Conservation (phyloP, 2,329 filamentous ascomycete genomes). For the Lecanoromycetidae sp. region DNA sequence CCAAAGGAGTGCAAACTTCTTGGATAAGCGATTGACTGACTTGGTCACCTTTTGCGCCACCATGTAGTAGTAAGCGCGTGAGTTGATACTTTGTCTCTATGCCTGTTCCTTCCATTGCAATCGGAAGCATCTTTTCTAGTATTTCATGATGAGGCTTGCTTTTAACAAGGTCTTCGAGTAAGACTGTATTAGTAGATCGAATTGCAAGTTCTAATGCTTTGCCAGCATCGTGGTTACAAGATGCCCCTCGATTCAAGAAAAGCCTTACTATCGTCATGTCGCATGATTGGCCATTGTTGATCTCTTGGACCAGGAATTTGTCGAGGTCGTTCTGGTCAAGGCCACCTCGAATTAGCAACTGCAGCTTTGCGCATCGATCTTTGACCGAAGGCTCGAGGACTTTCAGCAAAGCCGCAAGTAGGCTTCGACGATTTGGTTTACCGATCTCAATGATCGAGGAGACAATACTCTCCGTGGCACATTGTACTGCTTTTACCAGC, state of each 20-base stretch:
- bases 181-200: not conserved
- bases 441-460: slow-evolving; percentile 8
- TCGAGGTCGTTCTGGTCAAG: slow-evolving; percentile 9
- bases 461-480: not conserved
- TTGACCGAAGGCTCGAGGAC: slow-evolving; percentile 2
- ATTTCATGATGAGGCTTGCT: slow-evolving; percentile 1
- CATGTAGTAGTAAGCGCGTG: slow-evolving; percentile 2
- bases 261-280: not conserved
- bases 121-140: not conserved
- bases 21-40: slow-evolving; percentile 5
- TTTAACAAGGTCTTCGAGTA: slow-evolving; percentile 3
- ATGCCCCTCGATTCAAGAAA: slow-evolving; percentile 4
- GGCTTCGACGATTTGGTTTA: slow-evolving; percentile 5
- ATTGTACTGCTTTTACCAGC: slow-evolving; percentile 1
- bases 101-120: not conserved
- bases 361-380: slow-evolving; percentile 7
- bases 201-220: slow-evolving; percentile 13
- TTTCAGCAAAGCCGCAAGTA: not conserved
- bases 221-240: slow-evolving; percentile 8
- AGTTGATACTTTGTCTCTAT: not conserved
- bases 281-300: not conserved
- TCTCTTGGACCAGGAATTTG: slow-evolving; percentile 8
- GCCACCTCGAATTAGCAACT: slow-evolving; percentile 7
- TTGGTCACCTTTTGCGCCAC: slow-evolving; percentile 7
- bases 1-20: not conserved